A percentile compares a stretch with the other conserved stretches of the same genome.
phyloP scores from a whole-genome alignment of 164 flowering plant species.

The Vitis rotundifolia region DNA sequence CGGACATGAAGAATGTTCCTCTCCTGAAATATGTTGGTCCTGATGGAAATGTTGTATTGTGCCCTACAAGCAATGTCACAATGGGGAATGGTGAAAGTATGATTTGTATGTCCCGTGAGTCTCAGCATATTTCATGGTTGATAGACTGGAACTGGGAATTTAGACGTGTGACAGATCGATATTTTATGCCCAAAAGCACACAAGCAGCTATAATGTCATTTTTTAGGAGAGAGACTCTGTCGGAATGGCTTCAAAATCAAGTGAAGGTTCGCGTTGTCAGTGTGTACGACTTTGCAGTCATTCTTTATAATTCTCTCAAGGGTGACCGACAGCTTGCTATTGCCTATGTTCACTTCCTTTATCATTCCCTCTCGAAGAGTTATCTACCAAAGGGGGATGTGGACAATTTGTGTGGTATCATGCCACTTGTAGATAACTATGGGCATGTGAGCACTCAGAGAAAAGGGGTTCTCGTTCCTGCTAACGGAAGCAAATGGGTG shows the following conservation, averaged over 20 bases:
- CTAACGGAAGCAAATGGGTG: slow-evolving; percentile 62
- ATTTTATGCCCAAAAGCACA: slow-evolving; percentile 36
- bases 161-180: slow-evolving; percentile 7
- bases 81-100: not conserved
- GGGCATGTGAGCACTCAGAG: slow-evolving; percentile 23
- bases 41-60: slow-evolving; percentile 16
- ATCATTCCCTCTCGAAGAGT: slow-evolving; percentile 29
- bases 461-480: slow-evolving; percentile 59
- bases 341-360: slow-evolving; percentile 44
- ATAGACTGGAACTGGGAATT: slow-evolving; percentile 52
- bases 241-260: slow-evolving; percentile 33
- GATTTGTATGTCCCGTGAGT: slow-evolving; percentile 14
- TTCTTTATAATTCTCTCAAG: slow-evolving; percentile 8
- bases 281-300: slow-evolving; percentile 31
- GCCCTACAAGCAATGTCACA: slow-evolving; percentile 14
- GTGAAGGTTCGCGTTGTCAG: slow-evolving; percentile 14
- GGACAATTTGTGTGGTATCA: slow-evolving; percentile 22
- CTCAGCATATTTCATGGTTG: slow-evolving; percentile 38
- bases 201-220: slow-evolving; percentile 33
- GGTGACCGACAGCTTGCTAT: slow-evolving; percentile 25
- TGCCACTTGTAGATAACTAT: slow-evolving; percentile 53
- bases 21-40: slow-evolving; percentile 34
- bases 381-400: slow-evolving; percentile 24
- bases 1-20: slow-evolving; percentile 27
- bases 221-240: slow-evolving; percentile 14